Conservation (phyloP, 2,329 filamentous ascomycete species). For the Emericellopsis cladophorae region DNA sequence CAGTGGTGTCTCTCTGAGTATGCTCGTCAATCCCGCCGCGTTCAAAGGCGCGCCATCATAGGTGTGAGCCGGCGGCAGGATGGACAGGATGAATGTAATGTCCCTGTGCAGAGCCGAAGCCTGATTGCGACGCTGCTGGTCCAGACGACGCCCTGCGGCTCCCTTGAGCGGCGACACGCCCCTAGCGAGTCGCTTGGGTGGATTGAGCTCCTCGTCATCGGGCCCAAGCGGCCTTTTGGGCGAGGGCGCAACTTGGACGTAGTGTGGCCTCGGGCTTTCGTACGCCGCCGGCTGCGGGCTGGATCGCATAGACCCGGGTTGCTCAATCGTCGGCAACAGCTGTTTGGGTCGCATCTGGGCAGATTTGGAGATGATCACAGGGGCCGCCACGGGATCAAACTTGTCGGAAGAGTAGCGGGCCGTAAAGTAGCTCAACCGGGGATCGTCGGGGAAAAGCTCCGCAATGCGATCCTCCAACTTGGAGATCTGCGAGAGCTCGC, state of each 20-base stretch:
- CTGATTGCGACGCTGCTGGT: constrained; percentile 58
- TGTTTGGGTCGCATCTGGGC: constrained; percentile 61
- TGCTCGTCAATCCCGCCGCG: constrained; percentile 55
- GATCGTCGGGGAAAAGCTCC: constrained; percentile 84
- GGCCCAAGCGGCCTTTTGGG: constrained; percentile 48
- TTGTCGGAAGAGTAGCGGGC: constrained; percentile 57
- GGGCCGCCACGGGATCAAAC: constrained; percentile 75
- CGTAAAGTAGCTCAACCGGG: constrained; percentile 61
- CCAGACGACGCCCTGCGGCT: constrained; percentile 71
- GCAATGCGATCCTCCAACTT: constrained; percentile 88
- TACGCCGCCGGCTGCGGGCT: constrained; percentile 19
- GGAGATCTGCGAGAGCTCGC: constrained; percentile 79
- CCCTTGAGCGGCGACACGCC: constrained; percentile 92
- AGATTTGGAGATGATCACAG: constrained; percentile 69
- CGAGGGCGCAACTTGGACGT: constrained; percentile 32
- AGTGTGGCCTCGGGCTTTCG: constrained; percentile 34
- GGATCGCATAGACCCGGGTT: constrained; percentile 33
- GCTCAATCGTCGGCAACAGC: constrained; percentile 41
- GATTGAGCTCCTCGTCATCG: constrained; percentile 62
- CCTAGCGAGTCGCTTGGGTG: constrained; percentile 75
- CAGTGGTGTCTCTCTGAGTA: constrained; percentile 57
- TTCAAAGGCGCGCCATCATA: constrained; percentile 64
- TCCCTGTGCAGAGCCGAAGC: constrained; percentile 60
- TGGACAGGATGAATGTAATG: constrained; percentile 51
- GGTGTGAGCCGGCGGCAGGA: constrained; percentile 59